A percentile compares a stretch with the other conserved stretches of the same genome.
phyloP scores from a whole-genome alignment of 1,139 yeast species.

The Geotrichum klebahnii region DNA sequence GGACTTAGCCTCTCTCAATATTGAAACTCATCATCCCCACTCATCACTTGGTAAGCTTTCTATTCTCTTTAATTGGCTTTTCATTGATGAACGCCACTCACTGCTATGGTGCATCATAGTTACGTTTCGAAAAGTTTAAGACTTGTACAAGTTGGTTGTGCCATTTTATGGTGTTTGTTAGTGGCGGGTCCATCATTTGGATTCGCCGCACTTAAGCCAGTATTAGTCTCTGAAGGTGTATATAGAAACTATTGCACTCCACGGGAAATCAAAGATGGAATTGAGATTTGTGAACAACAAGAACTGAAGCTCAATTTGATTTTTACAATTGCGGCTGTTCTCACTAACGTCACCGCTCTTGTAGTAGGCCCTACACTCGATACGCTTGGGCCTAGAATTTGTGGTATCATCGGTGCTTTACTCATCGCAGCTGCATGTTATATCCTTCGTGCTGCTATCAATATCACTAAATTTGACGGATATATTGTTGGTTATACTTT shows the following conservation, averaged over 20 bases:
- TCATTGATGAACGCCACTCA: too few relatives aligned
- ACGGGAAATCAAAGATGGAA: conserved; percentile 28
- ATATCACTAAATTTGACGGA: conserved; percentile 48
- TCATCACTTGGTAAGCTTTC: too few relatives aligned
- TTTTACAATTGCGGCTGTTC: conserved; percentile 82
- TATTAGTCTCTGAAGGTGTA: conserved; percentile 71
- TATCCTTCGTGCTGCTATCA: conserved; percentile 43
- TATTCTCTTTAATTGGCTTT: too few relatives aligned
- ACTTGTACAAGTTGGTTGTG: conserved; percentile 56
- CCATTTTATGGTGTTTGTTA: conserved; percentile 78
- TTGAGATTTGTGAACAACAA: conserved; percentile 59
- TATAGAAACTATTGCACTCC: conserved; percentile 57
- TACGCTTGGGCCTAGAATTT: conserved; percentile 69
- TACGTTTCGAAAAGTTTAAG: conserved; percentile 31
- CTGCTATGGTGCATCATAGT: conserved; percentile 21
- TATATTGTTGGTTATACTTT: conserved; percentile 60
- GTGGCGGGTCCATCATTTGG: conserved; percentile 93
- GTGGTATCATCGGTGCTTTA: conserved; percentile 70
- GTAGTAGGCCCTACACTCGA: conserved; percentile 79
- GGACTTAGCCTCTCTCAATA: too few relatives aligned
- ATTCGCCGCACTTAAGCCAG: conserved; percentile 87
- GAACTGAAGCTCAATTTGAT: conserved; percentile 75
- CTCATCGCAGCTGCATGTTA: conserved; percentile 54
- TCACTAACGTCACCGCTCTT: conserved; percentile 79
- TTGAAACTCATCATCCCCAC: too few relatives aligned